A percentile compares a stretch with the other conserved stretches of the same genome.
Evolutionary conservation across 208 protist genomes (phyloP).

Genomic region (Leishmania aethiopica): DNA sequence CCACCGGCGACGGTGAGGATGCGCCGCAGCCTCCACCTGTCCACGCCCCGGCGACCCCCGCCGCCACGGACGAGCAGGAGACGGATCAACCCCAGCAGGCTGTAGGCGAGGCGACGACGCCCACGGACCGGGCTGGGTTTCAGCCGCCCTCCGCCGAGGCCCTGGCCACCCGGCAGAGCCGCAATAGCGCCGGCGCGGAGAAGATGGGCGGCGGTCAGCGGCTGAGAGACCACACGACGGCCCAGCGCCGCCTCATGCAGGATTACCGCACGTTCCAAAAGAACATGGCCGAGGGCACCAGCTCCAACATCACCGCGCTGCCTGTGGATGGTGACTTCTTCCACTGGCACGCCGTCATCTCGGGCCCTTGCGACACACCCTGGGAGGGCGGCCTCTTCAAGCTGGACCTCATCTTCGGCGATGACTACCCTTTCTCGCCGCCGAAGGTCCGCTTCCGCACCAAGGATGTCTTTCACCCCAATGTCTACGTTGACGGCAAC

Average conservation of each 20-base stretch:
- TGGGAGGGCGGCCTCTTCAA: conserved; percentile 93
- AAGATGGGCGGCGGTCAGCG: conserved; percentile 31
- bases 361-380: conserved; percentile 71
- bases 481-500: conserved; percentile 98
- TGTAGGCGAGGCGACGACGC: not conserved
- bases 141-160: not conserved
- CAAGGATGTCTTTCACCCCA: conserved; percentile 99
- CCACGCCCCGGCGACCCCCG: not conserved
- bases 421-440: conserved; percentile 94
- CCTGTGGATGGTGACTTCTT: conserved; percentile 83
- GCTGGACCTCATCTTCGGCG: conserved; percentile 73
- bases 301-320: conserved; percentile 55
- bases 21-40: not conserved
- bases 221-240: conserved; percentile 42
- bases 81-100: not conserved
- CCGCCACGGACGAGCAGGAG: not conserved
- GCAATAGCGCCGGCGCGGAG: conserved; percentile 27
- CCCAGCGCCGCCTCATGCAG: conserved; percentile 75
- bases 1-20: not conserved
- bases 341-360: conserved; percentile 85
- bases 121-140: not conserved
- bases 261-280: conserved; percentile 59
- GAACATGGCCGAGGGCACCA: conserved; percentile 35
- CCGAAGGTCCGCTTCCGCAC: conserved; percentile 98
- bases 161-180: conserved; percentile 18